These are phyloP conservation scores for Sporisorium reilianum DNA, from an alignment of 1,284 basidiomycete species.

Conservation along the genomic window DNA sequence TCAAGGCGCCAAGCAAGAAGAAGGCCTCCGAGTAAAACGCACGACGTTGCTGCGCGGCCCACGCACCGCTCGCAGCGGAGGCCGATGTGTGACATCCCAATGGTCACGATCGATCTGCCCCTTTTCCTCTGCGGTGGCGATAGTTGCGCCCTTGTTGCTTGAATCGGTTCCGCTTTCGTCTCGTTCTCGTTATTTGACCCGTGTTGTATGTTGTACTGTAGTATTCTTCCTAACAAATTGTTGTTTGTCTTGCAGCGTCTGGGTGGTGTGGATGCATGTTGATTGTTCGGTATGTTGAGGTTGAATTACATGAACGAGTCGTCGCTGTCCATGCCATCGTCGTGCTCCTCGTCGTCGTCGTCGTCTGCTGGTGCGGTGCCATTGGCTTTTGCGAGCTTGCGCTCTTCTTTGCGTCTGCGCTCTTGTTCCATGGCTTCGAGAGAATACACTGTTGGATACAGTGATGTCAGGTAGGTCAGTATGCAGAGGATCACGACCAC, in stretches of 20 bases:
- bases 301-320: conserved; percentile 61
- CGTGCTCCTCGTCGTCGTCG: conserved; percentile 40
- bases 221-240: conserved; percentile 20
- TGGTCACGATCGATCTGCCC: background rate
- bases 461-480: background rate
- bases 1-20: conserved; percentile 59
- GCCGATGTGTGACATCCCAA: too few relatives aligned
- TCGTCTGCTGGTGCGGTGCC: conserved; percentile 17
- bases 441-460: conserved; percentile 49
- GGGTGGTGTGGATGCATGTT: background rate
- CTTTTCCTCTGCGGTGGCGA: background rate
- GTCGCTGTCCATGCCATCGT: conserved; percentile 55
- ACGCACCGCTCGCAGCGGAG: background rate
- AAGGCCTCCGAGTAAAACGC: conserved; percentile 33
- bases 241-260: background rate
- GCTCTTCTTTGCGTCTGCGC: conserved; percentile 47
- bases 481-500: too few relatives aligned
- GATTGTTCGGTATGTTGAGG: background rate
- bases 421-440: conserved; percentile 62
- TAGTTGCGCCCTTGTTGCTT: background rate
- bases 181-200: conserved; percentile 26
- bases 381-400: conserved; percentile 38
- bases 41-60: background rate
- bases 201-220: conserved; percentile 46
- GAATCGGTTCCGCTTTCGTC: conserved; percentile 20